phyloP scores from a whole-genome alignment of 768 basidiomycete genomes.

The Tricholomella constricta region DNA sequence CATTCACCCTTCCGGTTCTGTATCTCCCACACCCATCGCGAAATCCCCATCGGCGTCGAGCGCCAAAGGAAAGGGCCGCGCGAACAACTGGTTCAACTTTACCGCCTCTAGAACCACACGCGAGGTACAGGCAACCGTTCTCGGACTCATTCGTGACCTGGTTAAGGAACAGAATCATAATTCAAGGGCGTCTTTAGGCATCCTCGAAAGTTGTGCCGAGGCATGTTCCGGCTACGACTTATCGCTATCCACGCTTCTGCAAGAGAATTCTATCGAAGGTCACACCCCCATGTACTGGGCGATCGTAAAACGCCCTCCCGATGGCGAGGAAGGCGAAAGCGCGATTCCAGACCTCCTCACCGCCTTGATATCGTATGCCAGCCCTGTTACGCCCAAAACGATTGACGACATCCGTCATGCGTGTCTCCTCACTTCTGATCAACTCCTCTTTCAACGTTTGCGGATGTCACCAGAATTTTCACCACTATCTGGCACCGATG shows the following conservation, averaged over 20 bases:
- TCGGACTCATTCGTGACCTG: slow-evolving; percentile 57
- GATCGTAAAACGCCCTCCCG: slow-evolving; percentile 57
- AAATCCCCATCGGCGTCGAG: slow-evolving; percentile 17
- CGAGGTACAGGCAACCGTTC: slow-evolving; percentile 55
- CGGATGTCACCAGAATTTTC: slow-evolving; percentile 54
- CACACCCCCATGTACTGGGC: slow-evolving; percentile 77
- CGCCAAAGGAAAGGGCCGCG: slow-evolving; percentile 33
- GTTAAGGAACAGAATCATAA: slow-evolving; percentile 40
- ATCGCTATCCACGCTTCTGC: slow-evolving; percentile 55
- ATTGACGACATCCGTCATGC: slow-evolving; percentile 65
- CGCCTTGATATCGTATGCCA: slow-evolving; percentile 52
- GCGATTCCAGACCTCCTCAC: slow-evolving; percentile 47
- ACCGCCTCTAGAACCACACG: slow-evolving; percentile 36
- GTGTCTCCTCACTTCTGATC: slow-evolving; percentile 64
- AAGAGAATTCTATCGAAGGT: slow-evolving; percentile 62
- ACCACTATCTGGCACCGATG: slow-evolving; percentile 54
- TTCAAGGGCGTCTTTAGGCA: slow-evolving; percentile 34
- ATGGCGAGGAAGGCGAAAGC: slow-evolving; percentile 32
- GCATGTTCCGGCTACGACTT: slow-evolving; percentile 54
- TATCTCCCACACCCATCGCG: slow-evolving; percentile 2
- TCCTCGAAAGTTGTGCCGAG: slow-evolving; percentile 64
- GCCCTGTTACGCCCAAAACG: slow-evolving; percentile 43
- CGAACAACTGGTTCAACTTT: slow-evolving; percentile 38
- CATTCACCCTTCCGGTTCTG: slow-evolving; percentile 10
- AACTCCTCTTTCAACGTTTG: slow-evolving; percentile 61